A percentile compares a stretch with the other conserved stretches of the same genome.
Conservation (phyloP, 352 stramenopile species). For the Halophytophthora batemanensis region DNA sequence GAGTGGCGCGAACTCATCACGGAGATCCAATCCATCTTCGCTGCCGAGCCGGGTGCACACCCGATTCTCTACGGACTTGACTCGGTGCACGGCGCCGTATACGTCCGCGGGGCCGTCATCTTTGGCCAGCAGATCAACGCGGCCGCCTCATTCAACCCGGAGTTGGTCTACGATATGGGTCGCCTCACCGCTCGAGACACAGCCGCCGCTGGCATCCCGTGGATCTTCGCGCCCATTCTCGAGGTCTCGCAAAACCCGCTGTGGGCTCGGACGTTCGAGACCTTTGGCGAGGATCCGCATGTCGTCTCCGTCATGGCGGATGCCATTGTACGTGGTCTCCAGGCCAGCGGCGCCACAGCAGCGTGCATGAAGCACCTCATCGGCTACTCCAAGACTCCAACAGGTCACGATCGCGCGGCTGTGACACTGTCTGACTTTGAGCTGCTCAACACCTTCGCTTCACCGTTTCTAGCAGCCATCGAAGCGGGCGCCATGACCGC, state of each 20-base stretch:
- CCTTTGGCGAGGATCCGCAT: constrained; percentile 91
- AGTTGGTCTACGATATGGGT: constrained; percentile 61
- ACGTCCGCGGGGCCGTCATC: constrained; percentile 77
- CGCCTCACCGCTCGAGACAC: constrained; percentile 83
- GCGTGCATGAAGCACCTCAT: constrained; percentile 92
- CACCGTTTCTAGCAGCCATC: constrained; percentile 81
- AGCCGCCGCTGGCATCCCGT: constrained; percentile 82
- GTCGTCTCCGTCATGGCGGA: constrained; percentile 79
- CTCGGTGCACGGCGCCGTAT: constrained; percentile 89
- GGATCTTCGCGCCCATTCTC: constrained; percentile 89
- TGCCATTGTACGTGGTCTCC: constrained; percentile 78
- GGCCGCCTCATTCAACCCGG: constrained; percentile 85
- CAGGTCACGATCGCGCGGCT: constrained; percentile 75
- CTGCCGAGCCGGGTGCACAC: constrained; percentile 46
- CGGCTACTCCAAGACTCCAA: constrained; percentile 81
- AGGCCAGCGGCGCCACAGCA: constrained; percentile 57
- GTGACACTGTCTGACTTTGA: constrained; percentile 78
- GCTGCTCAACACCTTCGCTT: constrained; percentile 83
- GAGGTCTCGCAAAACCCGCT: constrained; percentile 86
- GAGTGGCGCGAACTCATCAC: constrained; percentile 76
- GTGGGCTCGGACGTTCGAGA: constrained; percentile 91
- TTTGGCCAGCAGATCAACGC: constrained; percentile 89
- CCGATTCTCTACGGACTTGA: constrained; percentile 88
- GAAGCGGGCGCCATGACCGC: constrained; percentile 77
- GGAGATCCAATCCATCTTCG: constrained; percentile 76